Evolutionary conservation across 148 eudicot genomes (phyloP).

Genomic region (Fagopyrum esculentum): DNA sequence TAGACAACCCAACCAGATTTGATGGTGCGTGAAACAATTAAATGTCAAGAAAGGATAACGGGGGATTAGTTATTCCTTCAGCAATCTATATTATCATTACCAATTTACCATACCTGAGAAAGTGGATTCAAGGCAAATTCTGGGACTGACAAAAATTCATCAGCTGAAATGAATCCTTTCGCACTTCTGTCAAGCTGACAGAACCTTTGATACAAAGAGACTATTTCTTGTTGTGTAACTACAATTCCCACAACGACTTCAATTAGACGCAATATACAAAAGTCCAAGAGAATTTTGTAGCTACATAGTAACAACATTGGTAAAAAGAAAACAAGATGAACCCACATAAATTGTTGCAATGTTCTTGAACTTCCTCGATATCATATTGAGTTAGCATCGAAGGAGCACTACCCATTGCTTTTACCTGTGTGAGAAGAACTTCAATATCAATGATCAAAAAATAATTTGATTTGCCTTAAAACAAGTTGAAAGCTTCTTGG

Average conservation of each 20-base stretch:
- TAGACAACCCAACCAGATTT: slow-evolving; percentile 6
- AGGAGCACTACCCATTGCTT: slow-evolving; percentile 69
- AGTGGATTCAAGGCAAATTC: slow-evolving; percentile 91
- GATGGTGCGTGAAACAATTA: not conserved
- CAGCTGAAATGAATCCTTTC: slow-evolving; percentile 83
- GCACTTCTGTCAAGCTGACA: slow-evolving; percentile 90
- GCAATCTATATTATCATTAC: not conserved
- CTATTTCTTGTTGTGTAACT: slow-evolving; percentile 96
- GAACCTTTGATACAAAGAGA: slow-evolving; percentile 75
- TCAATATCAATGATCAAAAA: not conserved
- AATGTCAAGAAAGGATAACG: not conserved
- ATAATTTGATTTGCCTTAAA: not conserved
- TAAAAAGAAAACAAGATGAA: not conserved
- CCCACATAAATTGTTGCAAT: slow-evolving; percentile 67
- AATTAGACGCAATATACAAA: not conserved
- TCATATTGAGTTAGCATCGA: slow-evolving; percentile 95
- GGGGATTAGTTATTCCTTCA: not conserved
- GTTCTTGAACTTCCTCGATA: slow-evolving; percentile 88
- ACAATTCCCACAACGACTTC: slow-evolving; percentile 12
- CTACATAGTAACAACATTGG: not conserved
- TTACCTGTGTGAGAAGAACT: not conserved
- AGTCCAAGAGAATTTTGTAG: not conserved
- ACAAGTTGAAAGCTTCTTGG: not conserved
- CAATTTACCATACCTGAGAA: slow-evolving; percentile 46
- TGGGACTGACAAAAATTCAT: slow-evolving; percentile 87